phyloP scores from a whole-genome alignment of 129 eudicot species.

The Centrapalus pauciflorus region DNA sequence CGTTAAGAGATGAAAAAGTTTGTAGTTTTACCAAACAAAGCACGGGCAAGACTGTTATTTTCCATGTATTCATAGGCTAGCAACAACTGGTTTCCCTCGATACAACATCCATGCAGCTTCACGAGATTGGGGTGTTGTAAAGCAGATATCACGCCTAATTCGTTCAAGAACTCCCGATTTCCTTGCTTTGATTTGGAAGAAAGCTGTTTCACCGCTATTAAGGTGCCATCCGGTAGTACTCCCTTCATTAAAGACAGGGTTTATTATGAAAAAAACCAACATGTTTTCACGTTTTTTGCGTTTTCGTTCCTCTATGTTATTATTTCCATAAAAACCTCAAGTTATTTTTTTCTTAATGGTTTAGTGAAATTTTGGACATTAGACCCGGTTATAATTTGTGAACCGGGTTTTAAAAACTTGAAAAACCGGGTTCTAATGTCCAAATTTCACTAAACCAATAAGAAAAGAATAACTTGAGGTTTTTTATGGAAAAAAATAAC shows the following conservation, averaged over 20 bases:
- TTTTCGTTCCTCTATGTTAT: no score
- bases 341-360: no score
- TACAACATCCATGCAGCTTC: slow-evolving; percentile 65
- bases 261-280: no score
- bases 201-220: slow-evolving; percentile 31
- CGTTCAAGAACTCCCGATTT: slow-evolving; percentile 70
- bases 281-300: no score
- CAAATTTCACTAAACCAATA: no score
- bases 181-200: slow-evolving; percentile 65
- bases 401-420: no score
- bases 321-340: no score
- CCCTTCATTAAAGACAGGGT: slow-evolving; percentile 61
- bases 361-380: no score
- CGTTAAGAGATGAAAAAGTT: neutral
- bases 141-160: slow-evolving; percentile 75
- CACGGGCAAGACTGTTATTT: slow-evolving; percentile 74
- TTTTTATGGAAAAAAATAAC: no score
- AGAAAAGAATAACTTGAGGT: no score
- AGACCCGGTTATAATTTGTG: no score
- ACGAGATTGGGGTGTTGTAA: slow-evolving; percentile 74
- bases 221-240: slow-evolving; percentile 41
- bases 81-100: slow-evolving; percentile 60
- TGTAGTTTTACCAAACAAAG: slow-evolving; percentile 50
- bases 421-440: no score
- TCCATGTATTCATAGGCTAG: slow-evolving; percentile 77